These are phyloP conservation scores for Paradendryphiella salina DNA, from an alignment of 2,329 filamentous ascomycete species.

Conservation along the genomic window DNA sequence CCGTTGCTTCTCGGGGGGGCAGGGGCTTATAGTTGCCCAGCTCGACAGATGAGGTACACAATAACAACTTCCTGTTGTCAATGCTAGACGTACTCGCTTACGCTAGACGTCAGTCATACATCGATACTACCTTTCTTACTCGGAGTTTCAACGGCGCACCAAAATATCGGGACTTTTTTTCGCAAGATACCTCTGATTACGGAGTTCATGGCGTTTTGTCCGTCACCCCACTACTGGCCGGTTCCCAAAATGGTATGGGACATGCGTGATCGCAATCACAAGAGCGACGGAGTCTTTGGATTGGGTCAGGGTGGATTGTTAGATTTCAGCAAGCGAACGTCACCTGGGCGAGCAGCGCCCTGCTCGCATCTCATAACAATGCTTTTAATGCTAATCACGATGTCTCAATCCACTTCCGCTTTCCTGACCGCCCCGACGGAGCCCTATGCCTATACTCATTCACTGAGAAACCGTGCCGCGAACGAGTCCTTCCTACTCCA, in stretches of 20 bases:
- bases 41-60: conserved; percentile 6
- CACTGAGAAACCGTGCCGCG: conserved; percentile 27
- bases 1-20: background rate
- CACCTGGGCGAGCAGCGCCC: conserved; percentile 16
- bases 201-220: conserved; percentile 35
- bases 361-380: conserved; percentile 27
- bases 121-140: conserved; percentile 8
- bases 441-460: conserved; percentile 14
- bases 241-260: conserved; percentile 15
- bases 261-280: conserved; percentile 28
- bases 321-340: conserved; percentile 15
- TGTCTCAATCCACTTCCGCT: conserved; percentile 34
- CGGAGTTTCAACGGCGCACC: conserved; percentile 11
- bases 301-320: conserved; percentile 18
- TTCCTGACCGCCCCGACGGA: conserved; percentile 23
- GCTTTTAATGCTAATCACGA: conserved; percentile 43
- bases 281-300: conserved; percentile 15
- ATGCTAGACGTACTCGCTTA: background rate
- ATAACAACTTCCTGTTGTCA: background rate
- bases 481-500: conserved; percentile 53
- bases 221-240: conserved; percentile 17
- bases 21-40: background rate
- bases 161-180: conserved; percentile 15
- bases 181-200: conserved; percentile 35
- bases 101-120: conserved; percentile 6